Base-by-base conservation (phyloP, 305 asterid genomes). In the Stenogyne calaminthoides region DNA sequence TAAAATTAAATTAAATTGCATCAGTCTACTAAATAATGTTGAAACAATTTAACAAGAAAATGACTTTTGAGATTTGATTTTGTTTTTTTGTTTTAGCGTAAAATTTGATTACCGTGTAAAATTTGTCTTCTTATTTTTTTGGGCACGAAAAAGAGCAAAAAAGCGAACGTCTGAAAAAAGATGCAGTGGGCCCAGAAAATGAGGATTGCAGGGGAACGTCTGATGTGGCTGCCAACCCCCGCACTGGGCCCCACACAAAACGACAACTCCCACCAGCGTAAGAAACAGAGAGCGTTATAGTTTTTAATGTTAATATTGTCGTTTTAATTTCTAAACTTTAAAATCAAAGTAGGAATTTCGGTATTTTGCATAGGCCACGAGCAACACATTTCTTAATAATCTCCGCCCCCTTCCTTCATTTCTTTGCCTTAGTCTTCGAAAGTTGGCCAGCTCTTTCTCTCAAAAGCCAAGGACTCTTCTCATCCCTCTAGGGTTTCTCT, bases 401-500 rank as follows among this genome's bases (percentile, higher is more conserved):
- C 85, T 84, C 88, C 85, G 88, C 79, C 82, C 22, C 57, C 32
- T 32, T 22, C 20, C 47, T 63, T 25, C 71, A 39, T 61, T 63
- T 25, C 44, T 6, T 61, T 20, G 22, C 39, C 22, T 20, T 62
- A 78, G 27, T 68, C 52, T 42, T 55, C 22, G 32, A 70, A 67
- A 64, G 77, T 59, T 76, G 82, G 77, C 82, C 67, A 58, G 63
- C 73, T 55, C 76, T 19, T 75, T 9, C 56, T 49, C 68, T 75
- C 86, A 74, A 80, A 82, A 77, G 83, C 57, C 86, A 76, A 77
- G 67, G 76, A 73, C 77, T 51, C 69, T 47, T 60, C 73, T 70
- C 70, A 11, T 75, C 25, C 69, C 70, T 69, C 86, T 84, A 81
- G 86, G 86, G 86, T 77, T 84, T 77, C 75, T 44, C 0, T 55